phyloP scores from a whole-genome alignment of 164 flowering plant species.

The Malania oleifera region DNA sequence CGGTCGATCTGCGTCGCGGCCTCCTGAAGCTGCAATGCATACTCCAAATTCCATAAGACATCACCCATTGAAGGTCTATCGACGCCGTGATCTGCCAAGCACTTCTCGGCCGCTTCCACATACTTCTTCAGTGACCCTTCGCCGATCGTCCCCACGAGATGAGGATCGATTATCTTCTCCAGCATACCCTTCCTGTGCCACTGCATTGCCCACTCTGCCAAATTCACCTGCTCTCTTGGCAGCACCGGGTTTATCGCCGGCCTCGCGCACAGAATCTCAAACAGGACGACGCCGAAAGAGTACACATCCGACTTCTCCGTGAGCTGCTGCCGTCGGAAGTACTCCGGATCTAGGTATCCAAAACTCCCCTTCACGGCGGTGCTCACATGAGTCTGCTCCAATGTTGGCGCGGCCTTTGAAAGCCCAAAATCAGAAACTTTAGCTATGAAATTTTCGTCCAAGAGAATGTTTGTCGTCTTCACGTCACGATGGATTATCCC shows the following conservation, averaged over 20 bases:
- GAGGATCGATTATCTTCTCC: slow-evolving; percentile 59
- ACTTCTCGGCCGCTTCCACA: slow-evolving; percentile 84
- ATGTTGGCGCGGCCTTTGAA: slow-evolving; percentile 59
- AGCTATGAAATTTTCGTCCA: slow-evolving; percentile 74
- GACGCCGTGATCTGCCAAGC: slow-evolving; percentile 76
- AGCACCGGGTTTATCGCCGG: slow-evolving; percentile 65
- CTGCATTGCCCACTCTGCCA: slow-evolving; percentile 90
- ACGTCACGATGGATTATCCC: slow-evolving; percentile 91
- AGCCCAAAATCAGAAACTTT: slow-evolving; percentile 87
- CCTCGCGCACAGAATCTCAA: slow-evolving; percentile 78
- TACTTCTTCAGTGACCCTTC: slow-evolving; percentile 53
- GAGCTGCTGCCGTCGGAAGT: slow-evolving; percentile 74
- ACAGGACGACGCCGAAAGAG: slow-evolving; percentile 85
- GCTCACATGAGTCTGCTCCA: slow-evolving; percentile 83
- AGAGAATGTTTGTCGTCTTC: slow-evolving; percentile 84
- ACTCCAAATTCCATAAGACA: slow-evolving; percentile 88
- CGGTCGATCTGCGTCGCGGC: slow-evolving; percentile 30
- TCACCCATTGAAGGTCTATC: slow-evolving; percentile 93
- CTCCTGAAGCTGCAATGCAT: slow-evolving; percentile 77
- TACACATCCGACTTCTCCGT: slow-evolving; percentile 91
- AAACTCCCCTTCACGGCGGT: slow-evolving; percentile 96
- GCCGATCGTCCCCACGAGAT: slow-evolving; percentile 34
- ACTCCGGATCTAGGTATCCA: slow-evolving; percentile 90
- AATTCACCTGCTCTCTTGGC: slow-evolving; percentile 80
- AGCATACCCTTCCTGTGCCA: slow-evolving; percentile 56